Evolutionary conservation across 805 yeast species (phyloP), one percentile per base, ranked within the genome.

Genomic region (Jamesozyma hellenica): DNA sequence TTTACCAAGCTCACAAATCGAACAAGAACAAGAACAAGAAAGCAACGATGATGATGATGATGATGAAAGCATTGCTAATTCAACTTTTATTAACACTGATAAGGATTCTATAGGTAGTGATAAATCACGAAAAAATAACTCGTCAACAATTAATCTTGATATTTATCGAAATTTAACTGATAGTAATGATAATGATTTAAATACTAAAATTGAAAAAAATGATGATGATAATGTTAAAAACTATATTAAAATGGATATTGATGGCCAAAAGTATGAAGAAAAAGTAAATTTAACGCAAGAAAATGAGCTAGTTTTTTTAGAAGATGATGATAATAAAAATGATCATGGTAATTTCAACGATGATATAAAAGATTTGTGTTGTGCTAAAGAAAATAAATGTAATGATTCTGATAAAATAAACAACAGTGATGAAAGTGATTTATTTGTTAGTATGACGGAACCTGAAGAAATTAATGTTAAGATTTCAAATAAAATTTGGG

Each of bases 181-280:
- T 12, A 27, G 29, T n/a, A 6, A 12, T 27, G 12, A 27, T 4
- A n/a, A 27, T 12, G 5, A 11, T n/a, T 5, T 4, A 28, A n/a
- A n/a, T n/a, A n/a, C n/a, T n/a, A 23, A 25, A 11, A 4, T 27
- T 27, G 26, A 23, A 9, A 28, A 35, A 9, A 3, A 15, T 12
- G 35, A 16, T 2, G 19, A 11, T 3, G 13, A 25, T 1, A 25
- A n/a, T 5, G 32, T 34, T 12, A 15, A 23, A 28, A 45, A 43
- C 12, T 37, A 43, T 7, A 47, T 54, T 9, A 44, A 49, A 1
- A 45, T 55, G 33, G 51, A 51, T 27, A 48, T 53, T 18, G 60
- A 48, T 28, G 58, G 51, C 21, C 34, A 49, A 13, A 41, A 42
- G 18, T 33, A 43, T 4, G 45, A 50, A 21, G 47, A 53, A 12